Conservation (phyloP, 345 rosid species). For the Luvunga scandens region DNA sequence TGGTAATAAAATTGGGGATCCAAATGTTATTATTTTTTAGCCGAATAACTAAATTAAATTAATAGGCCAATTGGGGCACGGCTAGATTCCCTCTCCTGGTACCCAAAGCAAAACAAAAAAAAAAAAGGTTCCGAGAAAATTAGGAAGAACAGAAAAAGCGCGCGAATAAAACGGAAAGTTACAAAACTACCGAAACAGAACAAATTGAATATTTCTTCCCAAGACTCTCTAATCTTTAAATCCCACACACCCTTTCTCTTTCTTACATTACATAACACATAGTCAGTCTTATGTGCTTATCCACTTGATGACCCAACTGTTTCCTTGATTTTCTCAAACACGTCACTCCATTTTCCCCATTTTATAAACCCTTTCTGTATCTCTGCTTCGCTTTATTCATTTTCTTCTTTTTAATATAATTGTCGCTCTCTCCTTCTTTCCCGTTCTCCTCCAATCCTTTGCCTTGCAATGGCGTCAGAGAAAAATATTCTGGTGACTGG, state of each 20-base stretch:
- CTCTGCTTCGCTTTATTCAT: no score
- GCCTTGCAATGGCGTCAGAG: constrained; percentile 34
- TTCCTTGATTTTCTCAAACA: constrained; percentile 38
- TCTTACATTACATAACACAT: background rate
- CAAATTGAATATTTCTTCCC: background rate
- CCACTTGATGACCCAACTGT: constrained; percentile 17
- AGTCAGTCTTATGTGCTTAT: constrained; percentile 29
- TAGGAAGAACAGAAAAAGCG: background rate
- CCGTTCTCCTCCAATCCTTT: background rate
- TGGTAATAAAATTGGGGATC: background rate
- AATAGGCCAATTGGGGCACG: background rate
- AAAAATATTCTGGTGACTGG: constrained; percentile 82
- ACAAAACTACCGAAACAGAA: background rate
- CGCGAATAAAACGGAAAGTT: background rate
- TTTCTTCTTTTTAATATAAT: background rate
- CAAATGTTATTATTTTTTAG: background rate
- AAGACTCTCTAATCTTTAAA: background rate
- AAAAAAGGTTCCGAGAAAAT: background rate
- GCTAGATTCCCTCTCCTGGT: background rate
- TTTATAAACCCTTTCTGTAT: background rate
- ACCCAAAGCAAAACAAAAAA: background rate
- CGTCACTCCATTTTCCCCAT: background rate
- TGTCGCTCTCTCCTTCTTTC: no score
- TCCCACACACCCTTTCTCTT: no score
- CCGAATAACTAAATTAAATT: no score